Base-by-base conservation (phyloP, 2,329 filamentous ascomycete genomes). In the Aspergillus floridensis region DNA sequence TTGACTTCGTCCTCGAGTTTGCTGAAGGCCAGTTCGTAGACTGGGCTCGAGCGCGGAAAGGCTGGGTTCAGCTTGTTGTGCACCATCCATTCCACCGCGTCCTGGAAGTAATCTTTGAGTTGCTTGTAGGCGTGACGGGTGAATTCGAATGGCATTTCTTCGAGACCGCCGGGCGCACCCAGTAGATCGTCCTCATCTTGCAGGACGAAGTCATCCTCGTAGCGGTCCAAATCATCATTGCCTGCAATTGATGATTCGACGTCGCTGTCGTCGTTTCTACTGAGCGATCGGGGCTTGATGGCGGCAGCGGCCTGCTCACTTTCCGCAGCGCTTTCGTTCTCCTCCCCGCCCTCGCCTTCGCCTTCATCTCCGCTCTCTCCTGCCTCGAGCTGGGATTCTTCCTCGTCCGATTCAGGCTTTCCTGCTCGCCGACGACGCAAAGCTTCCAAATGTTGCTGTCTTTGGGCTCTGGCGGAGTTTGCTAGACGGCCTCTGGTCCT, bases 21-120 rank as follows among this genome's bases (percentile, higher is more conserved):
- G 52, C 78, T 77, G 78, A 92, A 92, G 0, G 89, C 86, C 26
- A 89, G 79, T 12, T 76, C 68, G 72, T 92, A 95, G 12, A 92
- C 77, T 7, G 84, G 79, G 60, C 90, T 85, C 5, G 83, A 76
- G 19, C 82, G 81, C 11, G 83, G 77, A 67, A 92, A 93, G 0
- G 80, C 85, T 0, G 89, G 90, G 65, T 92, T 88, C 53, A 95
- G 81, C 66, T 88, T 88, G 70, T 89, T 90, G 68, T 92, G 89
- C 2, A 93, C 87, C 76, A 93, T 88, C 90, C 90, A 93, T 70
- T 92, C 89, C 2, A 93, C 80, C 0, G 86, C 88, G 66, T 88
- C 86, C 51, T 84, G 84, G 77, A 93, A 93, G 53, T 92, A 85
- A 44, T 91, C 86, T 63, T 86, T 87, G 0, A 88, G 78, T 53